A percentile compares a stretch with the other conserved stretches of the same genome.
Conservation (phyloP, 495 filamentous ascomycete genomes). For the Pseudomonodictys pantanalensis region DNA sequence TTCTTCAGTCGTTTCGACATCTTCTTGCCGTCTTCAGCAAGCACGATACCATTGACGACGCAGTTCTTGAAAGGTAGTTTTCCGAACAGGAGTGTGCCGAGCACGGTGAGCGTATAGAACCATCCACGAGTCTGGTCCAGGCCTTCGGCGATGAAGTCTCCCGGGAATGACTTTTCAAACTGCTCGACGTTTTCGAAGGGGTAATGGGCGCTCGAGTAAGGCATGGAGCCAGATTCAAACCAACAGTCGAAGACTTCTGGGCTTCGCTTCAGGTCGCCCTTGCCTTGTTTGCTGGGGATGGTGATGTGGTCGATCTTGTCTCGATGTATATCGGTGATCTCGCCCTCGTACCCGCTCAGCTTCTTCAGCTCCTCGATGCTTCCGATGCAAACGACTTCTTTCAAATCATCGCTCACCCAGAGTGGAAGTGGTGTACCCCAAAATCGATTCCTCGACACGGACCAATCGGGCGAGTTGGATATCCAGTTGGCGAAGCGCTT, state of each 20-base stretch:
- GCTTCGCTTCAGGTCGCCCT: conserved; percentile 75
- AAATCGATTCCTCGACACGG: conserved; percentile 90
- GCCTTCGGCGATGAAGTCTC: conserved; percentile 96
- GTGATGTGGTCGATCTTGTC: conserved; percentile 96
- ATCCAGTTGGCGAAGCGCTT: conserved; percentile 86
- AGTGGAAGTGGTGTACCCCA: conserved; percentile 95
- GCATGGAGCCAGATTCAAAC: conserved; percentile 95
- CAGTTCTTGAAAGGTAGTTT: conserved; percentile 92
- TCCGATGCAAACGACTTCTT: conserved; percentile 84
- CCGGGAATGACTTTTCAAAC: conserved; percentile 82
- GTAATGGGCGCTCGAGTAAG: conserved; percentile 89
- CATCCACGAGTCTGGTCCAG: conserved; percentile 93
- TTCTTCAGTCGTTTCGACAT: conserved; percentile 99
- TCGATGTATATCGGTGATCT: conserved; percentile 86
- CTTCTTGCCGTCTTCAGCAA: conserved; percentile 96
- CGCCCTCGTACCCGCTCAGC: conserved; percentile 79
- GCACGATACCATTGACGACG: conserved; percentile 93
- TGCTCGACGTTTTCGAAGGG: conserved; percentile 88
- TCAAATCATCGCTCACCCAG: conserved; percentile 85
- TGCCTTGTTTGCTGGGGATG: conserved; percentile 88
- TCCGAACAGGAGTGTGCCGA: conserved; percentile 89
- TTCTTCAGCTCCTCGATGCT: conserved; percentile 83
- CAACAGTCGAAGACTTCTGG: conserved; percentile 98
- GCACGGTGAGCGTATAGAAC: conserved; percentile 92
- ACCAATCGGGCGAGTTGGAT: conserved; percentile 93